Evolutionary conservation across 192 early-diverging fungal genomes (phyloP).

Genomic region (Umbelopsis ramanniana): DNA sequence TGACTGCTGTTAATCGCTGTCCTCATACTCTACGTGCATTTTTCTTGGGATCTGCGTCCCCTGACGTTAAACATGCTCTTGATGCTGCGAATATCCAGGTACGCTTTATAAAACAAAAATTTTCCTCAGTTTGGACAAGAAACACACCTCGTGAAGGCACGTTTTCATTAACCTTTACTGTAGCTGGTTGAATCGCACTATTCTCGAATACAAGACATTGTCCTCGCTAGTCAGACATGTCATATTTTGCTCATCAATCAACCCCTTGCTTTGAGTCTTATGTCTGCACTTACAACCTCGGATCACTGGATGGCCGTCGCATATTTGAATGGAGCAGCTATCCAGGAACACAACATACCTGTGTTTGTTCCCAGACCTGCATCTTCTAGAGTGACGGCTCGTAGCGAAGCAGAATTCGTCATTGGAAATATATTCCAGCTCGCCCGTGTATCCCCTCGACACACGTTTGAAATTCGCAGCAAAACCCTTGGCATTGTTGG

Average conservation of each 20-base stretch:
- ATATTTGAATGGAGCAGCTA: neutral
- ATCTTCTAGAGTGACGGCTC: neutral
- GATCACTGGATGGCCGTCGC: conserved; percentile 1
- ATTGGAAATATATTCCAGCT: neutral
- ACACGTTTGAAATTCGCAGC: neutral
- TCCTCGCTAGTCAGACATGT: neutral
- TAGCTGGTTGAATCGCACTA: conserved; percentile 4
- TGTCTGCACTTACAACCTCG: neutral
- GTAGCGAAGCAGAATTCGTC: neutral
- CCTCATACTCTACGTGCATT: neutral
- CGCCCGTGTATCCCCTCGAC: neutral
- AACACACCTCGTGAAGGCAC: neutral
- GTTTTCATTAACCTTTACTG: too few relatives aligned
- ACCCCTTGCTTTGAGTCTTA: neutral
- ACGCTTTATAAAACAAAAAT: neutral
- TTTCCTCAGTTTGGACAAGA: too few relatives aligned
- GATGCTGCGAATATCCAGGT: neutral
- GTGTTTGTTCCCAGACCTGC: neutral
- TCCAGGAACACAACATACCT: neutral
- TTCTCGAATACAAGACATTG: conserved; percentile 10
- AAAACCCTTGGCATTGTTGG: conserved; percentile 5
- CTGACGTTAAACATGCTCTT: neutral
- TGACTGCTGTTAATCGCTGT: neutral
- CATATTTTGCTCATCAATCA: neutral
- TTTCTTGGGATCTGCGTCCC: neutral